Conservation (phyloP, 495 filamentous ascomycete genomes). For the Trichocladium antarcticum region DNA sequence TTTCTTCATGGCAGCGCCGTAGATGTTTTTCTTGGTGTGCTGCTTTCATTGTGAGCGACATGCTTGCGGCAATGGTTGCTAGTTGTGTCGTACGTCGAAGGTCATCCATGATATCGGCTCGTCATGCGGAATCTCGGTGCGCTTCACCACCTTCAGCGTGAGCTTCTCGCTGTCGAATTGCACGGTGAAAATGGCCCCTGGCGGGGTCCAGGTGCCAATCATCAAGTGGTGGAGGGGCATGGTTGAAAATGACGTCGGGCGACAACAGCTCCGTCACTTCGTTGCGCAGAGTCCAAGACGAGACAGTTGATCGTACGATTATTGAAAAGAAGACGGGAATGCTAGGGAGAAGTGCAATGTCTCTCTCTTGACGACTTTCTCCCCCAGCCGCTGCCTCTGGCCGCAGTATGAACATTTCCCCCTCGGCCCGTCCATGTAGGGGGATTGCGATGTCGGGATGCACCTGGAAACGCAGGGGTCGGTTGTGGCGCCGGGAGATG, state of each 20-base stretch:
- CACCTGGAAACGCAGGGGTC: neutral
- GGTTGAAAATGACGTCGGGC: slow-evolving; percentile 18
- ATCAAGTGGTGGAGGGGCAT: slow-evolving; percentile 72
- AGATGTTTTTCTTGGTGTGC: slow-evolving; percentile 72
- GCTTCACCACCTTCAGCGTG: slow-evolving; percentile 59
- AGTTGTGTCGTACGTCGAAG: slow-evolving; percentile 50
- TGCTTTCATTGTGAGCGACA: slow-evolving; percentile 28
- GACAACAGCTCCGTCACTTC: no score
- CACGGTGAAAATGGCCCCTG: slow-evolving; percentile 76
- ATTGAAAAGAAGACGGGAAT: no score
- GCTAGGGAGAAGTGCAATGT: no score
- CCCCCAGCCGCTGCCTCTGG: neutral
- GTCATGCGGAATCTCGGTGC: slow-evolving; percentile 63
- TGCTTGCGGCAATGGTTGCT: neutral
- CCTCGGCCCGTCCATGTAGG: neutral
- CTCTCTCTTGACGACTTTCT: no score
- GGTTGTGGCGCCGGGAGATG: slow-evolving; percentile 7
- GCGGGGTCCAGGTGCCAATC: slow-evolving; percentile 75
- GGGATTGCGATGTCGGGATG: slow-evolving; percentile 1
- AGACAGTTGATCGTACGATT: slow-evolving; percentile 2
- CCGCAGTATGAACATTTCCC: slow-evolving; percentile 4
- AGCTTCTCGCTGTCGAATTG: slow-evolving; percentile 69
- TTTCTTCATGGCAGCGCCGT: slow-evolving; percentile 81
- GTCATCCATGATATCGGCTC: slow-evolving; percentile 89
- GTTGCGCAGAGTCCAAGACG: neutral